Evolutionary conservation across 2,329 filamentous ascomycete genomes (phyloP), one percentile per base, ranked within the genome.

Genomic region (Epichloe brachyelytri): DNA sequence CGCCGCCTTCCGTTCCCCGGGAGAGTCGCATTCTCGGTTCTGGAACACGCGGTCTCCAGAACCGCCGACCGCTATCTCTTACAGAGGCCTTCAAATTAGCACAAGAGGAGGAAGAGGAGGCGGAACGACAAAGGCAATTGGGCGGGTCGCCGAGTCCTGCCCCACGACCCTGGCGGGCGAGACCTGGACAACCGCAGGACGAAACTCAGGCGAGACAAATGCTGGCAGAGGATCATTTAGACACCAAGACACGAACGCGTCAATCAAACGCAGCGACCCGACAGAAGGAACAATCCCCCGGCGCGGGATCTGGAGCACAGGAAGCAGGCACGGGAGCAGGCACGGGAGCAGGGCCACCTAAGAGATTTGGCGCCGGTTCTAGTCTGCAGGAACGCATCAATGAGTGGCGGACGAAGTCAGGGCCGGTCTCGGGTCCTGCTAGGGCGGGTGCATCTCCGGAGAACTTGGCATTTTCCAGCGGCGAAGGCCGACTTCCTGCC

Each of bases 71-170:
- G 5, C 63, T 76, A 3, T 68, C 67, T 3, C 57, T 76, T 17
- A 56, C 63, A 15, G 72, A 76, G 43, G 72, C 73, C 6, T 73
- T 68, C 57, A 59, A 50, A 43, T 52, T 63, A 40, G 68, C 65
- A 4, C 62, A 58, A 37, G 57, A 58, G 36, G 66, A 67, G 48
- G 60, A 58, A 37, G 60, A 60, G 39, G 55, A 59, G n/a, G 61
- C 57, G 30, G 55, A 59, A 15, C 51, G 53, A n/a, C 56, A 54
- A n/a, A 51, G 52, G 56, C 62, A 30, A 53, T 58, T 60, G n/a
- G 69, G 71, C 53, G 74, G 68, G 17, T 77, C 74, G 2, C 75
- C 75, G 1, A 78, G 75, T 50, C 75, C 75, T 0, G 75, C 75
- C 1, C 75, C 75, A 2, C 65, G 75, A 34, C 59, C 65, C 7